Evolutionary conservation across 2,329 filamentous ascomycete genomes (phyloP), one percentile per base, ranked within the genome.

Genomic region (Fusarium penzigii): DNA sequence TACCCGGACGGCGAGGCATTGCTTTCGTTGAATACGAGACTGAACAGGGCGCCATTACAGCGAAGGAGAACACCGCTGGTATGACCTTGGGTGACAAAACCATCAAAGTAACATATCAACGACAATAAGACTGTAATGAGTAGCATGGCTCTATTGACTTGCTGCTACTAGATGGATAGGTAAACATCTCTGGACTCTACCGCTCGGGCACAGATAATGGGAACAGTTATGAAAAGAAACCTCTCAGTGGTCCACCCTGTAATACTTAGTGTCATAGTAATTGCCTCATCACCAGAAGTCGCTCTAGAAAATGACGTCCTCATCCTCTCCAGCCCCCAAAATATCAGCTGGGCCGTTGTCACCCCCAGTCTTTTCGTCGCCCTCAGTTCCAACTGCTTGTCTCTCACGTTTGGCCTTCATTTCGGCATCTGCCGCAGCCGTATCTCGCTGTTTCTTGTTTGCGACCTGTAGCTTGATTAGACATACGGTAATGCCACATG

Each of bases 21-120:
- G 94, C 92, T 1, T 99, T 99, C 71, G 91, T 97, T 54, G 94
- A 99, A 73, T 99, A 97, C 75, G 91, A 96, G 66, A 86, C 84
- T 61, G 92, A 97, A 75, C 82, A 87, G 44, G 92, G 90, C 40
- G 92, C 94, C 29, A 96, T 96, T 65, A 87, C 86, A 49, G 94
- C 94, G 16, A 97, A 96, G 80, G 93, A 97, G 78, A 91, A 88
- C 58, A 96, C 91, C 32, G 88, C 90, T 12, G 91, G 91, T 17
- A 92, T 94, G 84, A 78, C 84, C 20, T 77, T 99, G 62, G 85
- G 85, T 42, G 82, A 83, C 61, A 90, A 91, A 75, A 79, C 85
- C 8, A 90, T 99, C 72, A 95, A 94, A 76, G 92, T 99, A 59
- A 97, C 94, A 13, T 99, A 96, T 80, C 94, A 97, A 77, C 83